phyloP scores from a whole-genome alignment of 129 eudicot species.

The Chrysanthemum makinoi region DNA sequence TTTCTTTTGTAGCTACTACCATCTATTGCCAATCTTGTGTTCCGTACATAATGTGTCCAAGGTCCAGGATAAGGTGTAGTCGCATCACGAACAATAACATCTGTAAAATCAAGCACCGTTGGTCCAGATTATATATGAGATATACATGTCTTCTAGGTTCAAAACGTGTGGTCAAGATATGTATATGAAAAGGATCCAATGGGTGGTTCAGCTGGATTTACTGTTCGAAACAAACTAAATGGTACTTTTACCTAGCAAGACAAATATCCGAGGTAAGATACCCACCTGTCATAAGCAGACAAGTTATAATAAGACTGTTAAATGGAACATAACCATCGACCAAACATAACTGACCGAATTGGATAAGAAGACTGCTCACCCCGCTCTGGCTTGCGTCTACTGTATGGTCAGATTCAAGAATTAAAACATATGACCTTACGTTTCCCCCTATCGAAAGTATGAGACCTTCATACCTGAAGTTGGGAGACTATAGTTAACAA shows the following conservation, averaged over 20 bases:
- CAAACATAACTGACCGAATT: too few relatives aligned
- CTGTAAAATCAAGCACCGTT: too few relatives aligned
- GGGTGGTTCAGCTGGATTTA: slow-evolving; percentile 83
- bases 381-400: slow-evolving; percentile 53
- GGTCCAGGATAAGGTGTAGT: too few relatives aligned
- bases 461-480: slow-evolving; percentile 83
- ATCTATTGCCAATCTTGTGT: too few relatives aligned
- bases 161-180: slow-evolving; percentile 79
- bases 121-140: not conserved
- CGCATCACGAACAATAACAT: too few relatives aligned
- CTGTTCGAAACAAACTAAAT: slow-evolving; percentile 84
- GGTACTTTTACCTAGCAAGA: slow-evolving; percentile 80
- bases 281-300: slow-evolving; percentile 22
- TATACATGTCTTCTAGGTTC: slow-evolving; percentile 92
- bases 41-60: too few relatives aligned
- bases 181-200: slow-evolving; percentile 86
- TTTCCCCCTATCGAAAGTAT: slow-evolving; percentile 90
- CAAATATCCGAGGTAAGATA: slow-evolving; percentile 27
- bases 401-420: slow-evolving; percentile 77
- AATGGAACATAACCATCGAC: not conserved
- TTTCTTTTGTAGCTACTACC: too few relatives aligned
- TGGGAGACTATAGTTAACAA: slow-evolving; percentile 1
- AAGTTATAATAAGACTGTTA: slow-evolving; percentile 2
- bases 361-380: too few relatives aligned
- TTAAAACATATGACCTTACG: slow-evolving; percentile 80